phyloP scores from a whole-genome alignment of 1,284 basidiomycete species.

The Veloboletus limbatus region DNA sequence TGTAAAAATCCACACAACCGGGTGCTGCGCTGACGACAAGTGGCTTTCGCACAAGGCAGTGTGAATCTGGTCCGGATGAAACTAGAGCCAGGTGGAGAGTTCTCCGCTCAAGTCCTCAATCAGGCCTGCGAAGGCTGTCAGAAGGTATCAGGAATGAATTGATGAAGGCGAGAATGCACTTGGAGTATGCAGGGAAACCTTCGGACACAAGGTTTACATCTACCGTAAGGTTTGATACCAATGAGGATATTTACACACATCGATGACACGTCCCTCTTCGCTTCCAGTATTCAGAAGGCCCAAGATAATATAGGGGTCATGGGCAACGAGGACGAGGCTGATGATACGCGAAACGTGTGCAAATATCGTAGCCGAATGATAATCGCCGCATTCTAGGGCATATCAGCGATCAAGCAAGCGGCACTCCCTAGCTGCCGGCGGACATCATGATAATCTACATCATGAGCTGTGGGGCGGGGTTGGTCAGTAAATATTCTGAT shows the following conservation, averaged over 20 bases:
- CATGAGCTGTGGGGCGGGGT: conserved; percentile 64
- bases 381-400: conserved; percentile 22
- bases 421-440: conserved; percentile 85
- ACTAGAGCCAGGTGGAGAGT: conserved; percentile 1
- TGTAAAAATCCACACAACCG: conserved; percentile 11
- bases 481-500: conserved; percentile 14
- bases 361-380: conserved; percentile 8
- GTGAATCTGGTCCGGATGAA: conserved; percentile 2
- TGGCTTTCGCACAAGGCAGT: conserved; percentile 11
- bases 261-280: conserved; percentile 7
- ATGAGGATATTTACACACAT: conserved; percentile 21
- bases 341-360: conserved; percentile 7
- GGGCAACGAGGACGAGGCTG: conserved; percentile 4
- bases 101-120: conserved; percentile 4
- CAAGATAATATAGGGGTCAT: conserved; percentile 14
- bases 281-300: conserved; percentile 11
- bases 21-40: neutral
- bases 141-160: conserved; percentile 4
- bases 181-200: conserved; percentile 6
- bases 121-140: conserved; percentile 15
- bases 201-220: conserved; percentile 7
- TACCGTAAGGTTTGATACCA: conserved; percentile 19
- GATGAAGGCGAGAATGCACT: conserved; percentile 13
- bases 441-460: conserved; percentile 95
- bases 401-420: conserved; percentile 48